Evolutionary conservation across 1,284 basidiomycete genomes (phyloP), one percentile per base, ranked within the genome.

Genomic region (Rugosomyces carneus): DNA sequence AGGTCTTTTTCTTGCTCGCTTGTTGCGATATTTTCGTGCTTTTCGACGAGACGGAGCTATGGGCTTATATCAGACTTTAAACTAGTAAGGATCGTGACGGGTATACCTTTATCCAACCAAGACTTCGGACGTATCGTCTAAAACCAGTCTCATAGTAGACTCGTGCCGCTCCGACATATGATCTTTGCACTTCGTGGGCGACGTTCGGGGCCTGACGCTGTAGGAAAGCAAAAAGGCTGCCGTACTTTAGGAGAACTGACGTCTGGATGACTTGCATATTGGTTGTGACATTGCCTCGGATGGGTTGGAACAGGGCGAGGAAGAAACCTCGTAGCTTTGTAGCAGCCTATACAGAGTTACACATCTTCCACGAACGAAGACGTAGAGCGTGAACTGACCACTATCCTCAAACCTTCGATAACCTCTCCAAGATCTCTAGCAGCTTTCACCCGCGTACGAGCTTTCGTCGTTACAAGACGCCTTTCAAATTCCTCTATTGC

Each of bases 81-180:
- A 37, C 37, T 13, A 8, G n/a, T 32, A 18, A 40, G 21, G 20
- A 40, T 10, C 18, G 15, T 15, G 2, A 34, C 35, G 27, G 45
- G 48, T 59, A 42, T 40, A 87, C 84, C 73, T 87, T 88, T 38
- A 96, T 76, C 64, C 74, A 81, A 19, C 81, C 78, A 37, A 98
- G 69, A 56, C 84, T 86, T 24, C 96, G 74, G 21, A 84, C 77
- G 62, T 99, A 99, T 40, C 96, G 72, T 48, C 96, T 72, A 60
- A 99, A 94, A 0, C 88, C 92, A 13, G 96, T 98, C 66, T 99
- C 96, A 53, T 93, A 98, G 63, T 97, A 99, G 15, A 91, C 78
- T 16, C 93, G 78, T 3, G 90, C 88, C 9, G 89, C 82, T 37
- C 78, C 79, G 24, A 89, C 71, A 61, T 99, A 99, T 3, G 89